These are phyloP conservation scores for Lantana camara DNA, from an alignment of 257 asterid genomes.

Conservation along the genomic window DNA sequence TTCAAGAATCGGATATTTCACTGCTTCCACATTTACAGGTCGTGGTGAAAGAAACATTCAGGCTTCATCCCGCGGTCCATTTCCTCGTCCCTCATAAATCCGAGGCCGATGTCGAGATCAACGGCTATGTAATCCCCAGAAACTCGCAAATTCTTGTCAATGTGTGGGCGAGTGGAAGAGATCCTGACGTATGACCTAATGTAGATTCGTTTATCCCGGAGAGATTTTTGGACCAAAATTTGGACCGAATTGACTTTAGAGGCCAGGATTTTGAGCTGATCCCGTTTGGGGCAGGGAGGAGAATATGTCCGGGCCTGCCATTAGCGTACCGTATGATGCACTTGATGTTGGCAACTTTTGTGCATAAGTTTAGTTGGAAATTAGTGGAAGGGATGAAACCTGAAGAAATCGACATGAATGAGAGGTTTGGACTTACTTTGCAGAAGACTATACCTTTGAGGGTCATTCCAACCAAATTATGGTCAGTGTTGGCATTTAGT, in stretches of 20 bases:
- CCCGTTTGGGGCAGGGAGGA: conserved; percentile 43
- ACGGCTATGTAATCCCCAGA: conserved; percentile 23
- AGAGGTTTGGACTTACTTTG: conserved; percentile 36
- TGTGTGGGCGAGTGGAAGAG: conserved; percentile 32
- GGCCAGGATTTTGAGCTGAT: conserved; percentile 42
- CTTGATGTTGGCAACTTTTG: conserved; percentile 35
- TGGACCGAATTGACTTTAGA: conserved; percentile 17
- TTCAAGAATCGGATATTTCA: conserved; percentile 32
- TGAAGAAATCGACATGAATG: conserved; percentile 35
- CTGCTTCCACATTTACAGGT: conserved; percentile 30
- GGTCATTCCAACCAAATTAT: conserved; percentile 23
- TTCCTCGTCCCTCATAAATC: conserved; percentile 19
- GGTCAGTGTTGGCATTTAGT: too few species aligned
- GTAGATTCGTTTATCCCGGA: conserved; percentile 29
- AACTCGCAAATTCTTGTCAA: conserved; percentile 19
- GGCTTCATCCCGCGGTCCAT: conserved; percentile 25
- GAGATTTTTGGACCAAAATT: conserved; percentile 16
- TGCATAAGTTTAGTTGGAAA: conserved; percentile 39
- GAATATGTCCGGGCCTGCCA: conserved; percentile 45
- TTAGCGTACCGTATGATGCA: conserved; percentile 46
- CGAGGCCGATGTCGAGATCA: conserved; percentile 12
- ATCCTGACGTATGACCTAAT: conserved; percentile 23
- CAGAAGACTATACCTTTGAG: conserved; percentile 34
- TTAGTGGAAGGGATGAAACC: conserved; percentile 19
- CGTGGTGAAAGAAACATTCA: conserved; percentile 32